A percentile compares a stretch with the other conserved stretches of the same genome.
Conservation (phyloP, 2,329 filamentous ascomycete species). For the Ceratocystis variospora region DNA sequence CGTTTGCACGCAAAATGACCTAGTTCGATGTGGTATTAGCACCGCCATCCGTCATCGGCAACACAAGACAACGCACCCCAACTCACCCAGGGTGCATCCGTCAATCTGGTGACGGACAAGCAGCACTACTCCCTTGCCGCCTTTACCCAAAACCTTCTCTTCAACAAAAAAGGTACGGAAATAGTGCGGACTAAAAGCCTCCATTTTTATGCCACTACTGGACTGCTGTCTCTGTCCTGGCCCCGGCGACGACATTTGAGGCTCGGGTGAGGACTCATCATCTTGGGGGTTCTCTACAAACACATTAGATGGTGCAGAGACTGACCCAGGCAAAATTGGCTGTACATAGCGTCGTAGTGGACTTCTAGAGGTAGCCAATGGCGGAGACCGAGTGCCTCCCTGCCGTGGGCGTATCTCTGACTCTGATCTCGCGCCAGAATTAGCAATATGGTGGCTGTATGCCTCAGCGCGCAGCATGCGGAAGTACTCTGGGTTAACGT, state of each 20-base stretch:
- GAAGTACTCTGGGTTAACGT: constrained; percentile 87
- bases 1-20: constrained; percentile 90
- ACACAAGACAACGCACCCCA: background rate
- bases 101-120: constrained; percentile 90
- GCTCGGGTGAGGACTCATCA: constrained; percentile 21
- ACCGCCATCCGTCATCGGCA: background rate
- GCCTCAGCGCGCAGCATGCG: constrained; percentile 61
- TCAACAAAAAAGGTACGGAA: constrained; percentile 89
- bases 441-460: constrained; percentile 20
- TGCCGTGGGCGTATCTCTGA: constrained; percentile 29
- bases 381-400: background rate
- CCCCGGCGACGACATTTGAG: background rate
- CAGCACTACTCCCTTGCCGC: constrained; percentile 87
- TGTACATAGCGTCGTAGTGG: constrained; percentile 5
- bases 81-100: constrained; percentile 56
- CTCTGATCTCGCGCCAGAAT: constrained; percentile 21
- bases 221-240: background rate
- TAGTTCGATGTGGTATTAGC: constrained; percentile 11
- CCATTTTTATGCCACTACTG: constrained; percentile 61
- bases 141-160: constrained; percentile 70
- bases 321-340: background rate
- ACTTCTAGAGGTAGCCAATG: background rate
- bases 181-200: constrained; percentile 84
- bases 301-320: constrained; percentile 3
- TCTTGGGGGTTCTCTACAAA: background rate